These are phyloP conservation scores for Royoungia palumana DNA, from an alignment of 768 basidiomycete species.

Conservation along the genomic window DNA sequence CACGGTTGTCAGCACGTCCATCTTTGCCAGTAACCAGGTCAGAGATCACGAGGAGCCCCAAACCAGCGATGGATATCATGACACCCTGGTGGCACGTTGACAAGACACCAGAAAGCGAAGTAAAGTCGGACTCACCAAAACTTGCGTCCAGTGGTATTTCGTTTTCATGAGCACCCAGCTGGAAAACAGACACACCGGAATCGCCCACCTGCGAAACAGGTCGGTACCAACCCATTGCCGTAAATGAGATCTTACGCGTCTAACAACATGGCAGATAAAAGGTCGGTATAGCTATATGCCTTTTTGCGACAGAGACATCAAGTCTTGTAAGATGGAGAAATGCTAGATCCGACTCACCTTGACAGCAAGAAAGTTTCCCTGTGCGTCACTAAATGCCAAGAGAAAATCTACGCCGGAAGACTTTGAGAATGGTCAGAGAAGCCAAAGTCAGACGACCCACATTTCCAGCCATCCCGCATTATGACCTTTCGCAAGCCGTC, in stretches of 20 bases:
- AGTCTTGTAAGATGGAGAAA: neutral
- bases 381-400: constrained; percentile 76
- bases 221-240: neutral
- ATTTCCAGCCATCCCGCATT: constrained; percentile 83
- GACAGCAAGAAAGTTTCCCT: constrained; percentile 82
- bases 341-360: constrained; percentile 42
- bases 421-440: neutral
- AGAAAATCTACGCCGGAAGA: constrained; percentile 57
- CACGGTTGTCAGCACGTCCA: constrained; percentile 58
- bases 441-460: constrained; percentile 37
- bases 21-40: constrained; percentile 75
- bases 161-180: constrained; percentile 79
- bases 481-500: constrained; percentile 76
- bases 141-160: constrained; percentile 79
- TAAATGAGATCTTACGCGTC: constrained; percentile 55
- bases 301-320: constrained; percentile 18
- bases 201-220: constrained; percentile 63
- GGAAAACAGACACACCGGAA: constrained; percentile 78
- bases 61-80: constrained; percentile 63
- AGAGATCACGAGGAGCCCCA: constrained; percentile 75
- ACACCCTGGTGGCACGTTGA: constrained; percentile 49
- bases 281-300: constrained; percentile 82
- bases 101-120: neutral
- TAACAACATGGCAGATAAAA: constrained; percentile 88
- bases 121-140: constrained; percentile 45